These are phyloP conservation scores for Podospora fimiseda DNA, from an alignment of 495 filamentous ascomycete genomes.

Conservation along the genomic window DNA sequence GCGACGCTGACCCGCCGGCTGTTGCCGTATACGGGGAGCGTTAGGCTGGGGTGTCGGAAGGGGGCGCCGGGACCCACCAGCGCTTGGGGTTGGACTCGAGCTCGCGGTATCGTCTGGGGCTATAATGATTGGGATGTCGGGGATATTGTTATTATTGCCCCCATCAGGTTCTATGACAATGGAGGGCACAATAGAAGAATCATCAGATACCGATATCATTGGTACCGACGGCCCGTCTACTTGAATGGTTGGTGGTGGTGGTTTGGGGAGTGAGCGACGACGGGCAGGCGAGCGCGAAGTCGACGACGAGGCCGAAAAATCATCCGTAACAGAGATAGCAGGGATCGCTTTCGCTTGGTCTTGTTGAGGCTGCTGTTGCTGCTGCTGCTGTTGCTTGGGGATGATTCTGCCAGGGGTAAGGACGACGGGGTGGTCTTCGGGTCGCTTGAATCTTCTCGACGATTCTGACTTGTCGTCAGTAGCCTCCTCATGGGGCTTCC, in stretches of 20 bases:
- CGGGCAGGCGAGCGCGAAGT: constrained; percentile 25
- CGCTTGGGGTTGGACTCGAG: constrained; percentile 13
- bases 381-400: constrained; percentile 19
- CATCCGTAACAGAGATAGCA: constrained; percentile 55
- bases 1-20: constrained; percentile 30
- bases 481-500: constrained; percentile 61
- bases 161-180: constrained; percentile 41
- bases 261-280: constrained; percentile 19
- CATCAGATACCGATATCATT: constrained; percentile 24
- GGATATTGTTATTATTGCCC: too few species aligned
- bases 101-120: constrained; percentile 32
- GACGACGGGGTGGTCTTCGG: constrained; percentile 16
- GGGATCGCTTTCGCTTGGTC: constrained; percentile 38
- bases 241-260: constrained; percentile 34
- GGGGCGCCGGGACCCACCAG: constrained; percentile 28
- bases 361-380: constrained; percentile 20
- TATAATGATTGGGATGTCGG: constrained; percentile 40
- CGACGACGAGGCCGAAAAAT: constrained; percentile 31
- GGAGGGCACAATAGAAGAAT: constrained; percentile 30
- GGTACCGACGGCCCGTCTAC: constrained; percentile 29
- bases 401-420: constrained; percentile 23
- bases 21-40: constrained; percentile 31
- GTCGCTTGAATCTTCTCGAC: constrained; percentile 22
- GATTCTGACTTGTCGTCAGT: constrained; percentile 49
- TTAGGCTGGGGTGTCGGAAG: constrained; percentile 33